phyloP scores from a whole-genome alignment of 768 basidiomycete species.

The Serendipita sp. region DNA sequence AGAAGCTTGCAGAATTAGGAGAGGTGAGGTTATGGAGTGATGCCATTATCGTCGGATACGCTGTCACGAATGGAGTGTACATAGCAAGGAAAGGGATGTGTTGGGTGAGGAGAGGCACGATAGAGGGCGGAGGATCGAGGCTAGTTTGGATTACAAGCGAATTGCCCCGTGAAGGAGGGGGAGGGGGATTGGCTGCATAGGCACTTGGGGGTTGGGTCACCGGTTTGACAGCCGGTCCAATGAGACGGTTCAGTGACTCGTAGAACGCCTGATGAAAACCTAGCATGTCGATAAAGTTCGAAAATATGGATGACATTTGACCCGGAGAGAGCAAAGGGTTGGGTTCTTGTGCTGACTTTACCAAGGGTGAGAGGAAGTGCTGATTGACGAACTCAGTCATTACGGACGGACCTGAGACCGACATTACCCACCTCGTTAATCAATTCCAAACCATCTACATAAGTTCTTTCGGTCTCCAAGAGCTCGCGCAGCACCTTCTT shows the following conservation, averaged over 20 bases:
- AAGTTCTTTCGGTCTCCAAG: conserved; percentile 63
- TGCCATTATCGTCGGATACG: conserved; percentile 52
- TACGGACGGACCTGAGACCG: not conserved
- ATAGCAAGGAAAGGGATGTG: conserved; percentile 83
- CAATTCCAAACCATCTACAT: conserved; percentile 67
- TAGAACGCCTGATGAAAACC: conserved; percentile 3
- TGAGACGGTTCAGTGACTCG: not conserved
- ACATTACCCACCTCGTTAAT: conserved; percentile 50
- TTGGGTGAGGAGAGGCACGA: conserved; percentile 34
- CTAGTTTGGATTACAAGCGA: not conserved
- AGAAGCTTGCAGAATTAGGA: conserved; percentile 13
- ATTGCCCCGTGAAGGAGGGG: not conserved
- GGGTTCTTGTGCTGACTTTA: conserved; percentile 51
- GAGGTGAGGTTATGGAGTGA: conserved; percentile 42
- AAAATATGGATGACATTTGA: conserved; percentile 59
- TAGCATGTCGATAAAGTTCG: conserved; percentile 71
- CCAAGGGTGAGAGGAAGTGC: conserved; percentile 73
- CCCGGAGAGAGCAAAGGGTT: conserved; percentile 53
- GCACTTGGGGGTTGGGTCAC: not conserved
- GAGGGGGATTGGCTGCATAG: not conserved
- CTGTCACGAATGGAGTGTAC: conserved; percentile 70
- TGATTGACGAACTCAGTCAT: conserved; percentile 17
- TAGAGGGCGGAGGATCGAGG: not conserved
- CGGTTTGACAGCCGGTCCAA: not conserved
- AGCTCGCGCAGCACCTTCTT: conserved; percentile 65